These are phyloP conservation scores for Kodamaea plutei DNA, from an alignment of 1,139 yeast species.

Conservation along the genomic window DNA sequence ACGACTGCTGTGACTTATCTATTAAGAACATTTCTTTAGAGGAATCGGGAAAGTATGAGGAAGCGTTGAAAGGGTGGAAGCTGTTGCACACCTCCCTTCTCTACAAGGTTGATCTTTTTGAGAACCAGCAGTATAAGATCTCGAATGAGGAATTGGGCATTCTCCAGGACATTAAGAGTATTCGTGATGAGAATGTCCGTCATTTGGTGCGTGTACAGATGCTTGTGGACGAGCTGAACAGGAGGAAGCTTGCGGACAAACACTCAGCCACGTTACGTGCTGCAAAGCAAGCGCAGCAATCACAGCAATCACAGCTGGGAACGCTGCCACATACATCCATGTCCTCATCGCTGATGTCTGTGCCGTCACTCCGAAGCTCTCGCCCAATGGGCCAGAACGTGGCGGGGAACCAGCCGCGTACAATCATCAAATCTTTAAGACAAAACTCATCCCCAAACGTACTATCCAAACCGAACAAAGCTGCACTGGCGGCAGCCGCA, in stretches of 20 bases:
- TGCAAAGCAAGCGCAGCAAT: constrained; percentile 4
- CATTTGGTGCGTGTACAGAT: constrained; percentile 44
- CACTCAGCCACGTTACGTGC: constrained; percentile 6
- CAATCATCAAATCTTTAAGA: constrained; percentile 38
- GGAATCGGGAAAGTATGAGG: constrained; percentile 47
- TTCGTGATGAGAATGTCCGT: constrained; percentile 50
- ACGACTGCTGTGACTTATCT: constrained; percentile 56
- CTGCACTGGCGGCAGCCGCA: constrained; percentile 44
- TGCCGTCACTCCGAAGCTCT: constrained; percentile 28
- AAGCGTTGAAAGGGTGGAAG: constrained; percentile 70
- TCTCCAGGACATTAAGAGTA: constrained; percentile 42
- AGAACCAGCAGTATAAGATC: constrained; percentile 34
- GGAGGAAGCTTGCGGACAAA: constrained; percentile 15
- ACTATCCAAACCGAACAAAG: constrained; percentile 17
- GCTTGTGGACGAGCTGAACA: constrained; percentile 35
- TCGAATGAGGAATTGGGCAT: constrained; percentile 40
- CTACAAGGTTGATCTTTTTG: constrained; percentile 53
- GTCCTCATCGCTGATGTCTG: constrained; percentile 12
- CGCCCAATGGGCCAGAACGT: constrained; percentile 9
- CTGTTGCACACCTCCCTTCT: constrained; percentile 57
- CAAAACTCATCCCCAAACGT: constrained; percentile 24
- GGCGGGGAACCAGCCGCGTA: constrained; percentile 15
- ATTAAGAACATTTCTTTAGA: constrained; percentile 55
- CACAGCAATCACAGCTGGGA: no score
- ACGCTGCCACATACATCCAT: constrained; percentile 2